A percentile compares a stretch with the other conserved stretches of the same genome.
These are phyloP conservation scores for Anaeramoeba flamelloides DNA, from an alignment of 78 protist species.

Conservation along the genomic window DNA sequence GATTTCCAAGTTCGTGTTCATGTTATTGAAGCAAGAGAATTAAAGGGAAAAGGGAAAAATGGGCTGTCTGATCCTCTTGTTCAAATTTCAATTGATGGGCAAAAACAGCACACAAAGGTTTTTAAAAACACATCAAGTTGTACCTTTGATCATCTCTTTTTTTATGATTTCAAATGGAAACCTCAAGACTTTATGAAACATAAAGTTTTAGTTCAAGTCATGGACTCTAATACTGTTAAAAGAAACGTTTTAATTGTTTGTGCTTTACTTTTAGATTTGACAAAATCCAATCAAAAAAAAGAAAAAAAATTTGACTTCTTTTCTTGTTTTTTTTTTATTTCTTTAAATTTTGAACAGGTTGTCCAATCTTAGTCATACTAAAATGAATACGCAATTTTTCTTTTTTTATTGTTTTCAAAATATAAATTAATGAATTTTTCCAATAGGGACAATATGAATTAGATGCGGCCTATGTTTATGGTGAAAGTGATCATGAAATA, in stretches of 20 bases:
- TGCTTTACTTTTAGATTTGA: not conserved
- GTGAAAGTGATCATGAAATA: constrained; percentile 16
- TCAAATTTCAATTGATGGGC: not conserved
- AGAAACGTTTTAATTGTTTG: not conserved
- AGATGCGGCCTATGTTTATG: not conserved
- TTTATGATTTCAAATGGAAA: not conserved
- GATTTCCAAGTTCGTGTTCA: too few relatives aligned
- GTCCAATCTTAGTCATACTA: not conserved
- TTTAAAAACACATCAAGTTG: not conserved
- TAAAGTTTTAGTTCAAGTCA: not conserved
- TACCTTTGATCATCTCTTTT: not conserved
- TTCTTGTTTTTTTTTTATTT: not conserved
- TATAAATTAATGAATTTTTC: not conserved
- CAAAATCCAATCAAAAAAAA: not conserved
- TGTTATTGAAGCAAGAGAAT: too few relatives aligned
- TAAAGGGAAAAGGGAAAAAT: too few relatives aligned
- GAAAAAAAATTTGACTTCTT: not conserved
- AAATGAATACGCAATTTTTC: not conserved
- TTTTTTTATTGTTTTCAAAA: not conserved
- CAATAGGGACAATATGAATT: not conserved
- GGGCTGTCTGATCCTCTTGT: not conserved
- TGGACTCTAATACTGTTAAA: not conserved
- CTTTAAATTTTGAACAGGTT: not conserved
- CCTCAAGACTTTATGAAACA: not conserved
- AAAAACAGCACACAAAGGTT: not conserved